phyloP scores from a whole-genome alignment of 2,329 filamentous ascomycete species.

The Aureobasidium pullulans region DNA sequence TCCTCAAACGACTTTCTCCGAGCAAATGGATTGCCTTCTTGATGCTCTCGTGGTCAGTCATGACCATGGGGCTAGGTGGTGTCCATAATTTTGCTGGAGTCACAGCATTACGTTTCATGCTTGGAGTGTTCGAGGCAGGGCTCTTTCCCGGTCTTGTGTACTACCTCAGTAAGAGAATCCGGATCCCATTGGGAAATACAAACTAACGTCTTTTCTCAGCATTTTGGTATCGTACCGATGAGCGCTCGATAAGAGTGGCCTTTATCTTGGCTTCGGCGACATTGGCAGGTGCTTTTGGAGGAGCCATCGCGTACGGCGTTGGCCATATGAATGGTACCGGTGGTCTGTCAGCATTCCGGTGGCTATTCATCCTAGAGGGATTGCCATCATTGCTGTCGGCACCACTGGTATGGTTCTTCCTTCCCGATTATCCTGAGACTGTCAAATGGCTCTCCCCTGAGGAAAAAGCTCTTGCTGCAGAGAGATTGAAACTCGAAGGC shows the following conservation, averaged over 20 bases:
- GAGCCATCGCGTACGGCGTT: conserved; percentile 47
- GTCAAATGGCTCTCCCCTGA: conserved; percentile 27
- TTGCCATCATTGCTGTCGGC: conserved; percentile 25
- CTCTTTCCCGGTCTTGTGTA: conserved; percentile 27
- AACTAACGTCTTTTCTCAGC: not conserved
- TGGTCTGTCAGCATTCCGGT: conserved; percentile 38
- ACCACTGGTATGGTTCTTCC: conserved; percentile 20
- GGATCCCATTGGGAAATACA: not conserved
- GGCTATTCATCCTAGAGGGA: conserved; percentile 41
- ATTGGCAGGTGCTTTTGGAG: conserved; percentile 47
- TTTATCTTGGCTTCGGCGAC: conserved; percentile 49
- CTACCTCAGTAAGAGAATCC: conserved; percentile 13
- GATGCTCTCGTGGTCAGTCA: conserved; percentile 33
- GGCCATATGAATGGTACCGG: conserved; percentile 34
- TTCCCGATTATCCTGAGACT: conserved; percentile 25
- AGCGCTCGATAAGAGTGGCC: conserved; percentile 52
- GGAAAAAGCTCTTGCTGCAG: conserved; percentile 37
- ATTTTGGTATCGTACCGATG: conserved; percentile 50
- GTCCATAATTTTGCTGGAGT: conserved; percentile 29
- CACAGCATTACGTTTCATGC: conserved; percentile 28
- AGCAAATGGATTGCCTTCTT: conserved; percentile 33
- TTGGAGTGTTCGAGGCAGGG: conserved; percentile 35
- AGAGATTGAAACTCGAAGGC: conserved; percentile 37
- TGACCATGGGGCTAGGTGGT: conserved; percentile 32
- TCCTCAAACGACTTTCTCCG: conserved; percentile 34